Percentiles rank a stretch among this genome's conserved stretches.
phyloP scores from a whole-genome alignment of 257 asterid genomes.

The Solanum chmielewskii region DNA sequence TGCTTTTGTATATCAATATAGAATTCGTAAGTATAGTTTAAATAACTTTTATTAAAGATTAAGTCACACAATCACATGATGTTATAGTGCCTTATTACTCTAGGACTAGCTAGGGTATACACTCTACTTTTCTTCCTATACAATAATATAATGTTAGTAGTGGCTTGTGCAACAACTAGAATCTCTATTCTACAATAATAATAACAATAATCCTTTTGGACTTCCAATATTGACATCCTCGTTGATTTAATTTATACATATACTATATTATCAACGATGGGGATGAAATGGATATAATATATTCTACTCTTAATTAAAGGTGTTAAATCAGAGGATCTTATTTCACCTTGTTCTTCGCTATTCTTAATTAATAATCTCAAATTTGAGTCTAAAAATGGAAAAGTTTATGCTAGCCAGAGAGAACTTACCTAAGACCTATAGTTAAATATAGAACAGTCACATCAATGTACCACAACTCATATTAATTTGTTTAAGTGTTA shows the following conservation, averaged over 20 bases:
- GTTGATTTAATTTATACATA: not conserved
- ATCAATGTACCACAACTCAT: no score
- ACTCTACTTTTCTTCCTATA: not conserved
- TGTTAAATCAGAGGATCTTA: fast-evolving
- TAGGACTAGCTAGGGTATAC: not conserved
- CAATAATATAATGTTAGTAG: not conserved
- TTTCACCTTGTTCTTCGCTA: no score
- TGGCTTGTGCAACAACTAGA: not conserved
- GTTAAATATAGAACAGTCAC: fast-evolving
- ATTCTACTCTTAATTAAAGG: no score
- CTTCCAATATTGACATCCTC: not conserved
- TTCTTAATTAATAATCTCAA: not conserved
- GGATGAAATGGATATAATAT: no score
- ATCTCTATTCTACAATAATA: not conserved
- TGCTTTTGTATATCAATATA: not conserved
- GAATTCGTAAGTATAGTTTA: not conserved
- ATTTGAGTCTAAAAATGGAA: not conserved
- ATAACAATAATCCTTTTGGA: not conserved
- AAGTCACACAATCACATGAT: not conserved
- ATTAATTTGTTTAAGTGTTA: no score
- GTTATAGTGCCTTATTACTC: not conserved
- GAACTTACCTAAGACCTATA: not conserved
- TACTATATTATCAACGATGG: no score
- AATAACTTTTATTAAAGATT: not conserved
- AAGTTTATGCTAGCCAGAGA: not conserved